Base-by-base conservation (phyloP, 2,329 filamentous ascomycete species). In the Neofusicoccum cordaticola region DNA sequence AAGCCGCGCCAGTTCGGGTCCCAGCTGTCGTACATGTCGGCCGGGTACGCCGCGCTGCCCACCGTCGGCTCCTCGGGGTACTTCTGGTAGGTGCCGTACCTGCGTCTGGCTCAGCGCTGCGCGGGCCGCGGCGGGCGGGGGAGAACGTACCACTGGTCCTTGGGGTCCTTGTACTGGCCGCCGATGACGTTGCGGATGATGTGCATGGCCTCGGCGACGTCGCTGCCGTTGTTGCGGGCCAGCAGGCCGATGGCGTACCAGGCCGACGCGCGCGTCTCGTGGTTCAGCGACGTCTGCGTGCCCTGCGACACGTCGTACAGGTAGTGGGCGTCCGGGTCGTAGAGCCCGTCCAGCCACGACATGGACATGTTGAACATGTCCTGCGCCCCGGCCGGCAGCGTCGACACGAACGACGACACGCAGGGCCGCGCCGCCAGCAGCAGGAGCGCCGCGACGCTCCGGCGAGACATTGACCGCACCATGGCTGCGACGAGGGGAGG, bases 1-100 rank as follows among this genome's bases (percentile, higher is more conserved):
- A 89, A 88, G 0, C 86, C 86, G 57, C 86, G 79, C 86, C 86
- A 88, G 66, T 89, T 88, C 1, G 86, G 85, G 68, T 88, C 86
- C 83, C 85, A 88, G 0, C 82, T 81, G 63, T 82, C 79, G 70
- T 88, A 86, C 39, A 85, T 84, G 3, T 73, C 70, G 0, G 79
- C 72, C 1, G 80, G 78, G 67, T 88, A 88, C 15, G 76, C 73
- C 1, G 74, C 62, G 2, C 79, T 82, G 17, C 85, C 85, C 4
- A 88, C 82, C 2, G 80, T 81, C 0, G 86, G 86, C 71, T 88
- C 82, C 68, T 88, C 85, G 0, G 84, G 83, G 47, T 84, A 79
- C 34, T 79, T 75, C 50, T 85, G 82, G 67, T 86, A 87, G 62
- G 82, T 80, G 31, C 81, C 84, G 66, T 77, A 80, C 79, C 79